phyloP scores from a whole-genome alignment of 2,329 filamentous ascomycete species.

The Calonectria pauciramosa region DNA sequence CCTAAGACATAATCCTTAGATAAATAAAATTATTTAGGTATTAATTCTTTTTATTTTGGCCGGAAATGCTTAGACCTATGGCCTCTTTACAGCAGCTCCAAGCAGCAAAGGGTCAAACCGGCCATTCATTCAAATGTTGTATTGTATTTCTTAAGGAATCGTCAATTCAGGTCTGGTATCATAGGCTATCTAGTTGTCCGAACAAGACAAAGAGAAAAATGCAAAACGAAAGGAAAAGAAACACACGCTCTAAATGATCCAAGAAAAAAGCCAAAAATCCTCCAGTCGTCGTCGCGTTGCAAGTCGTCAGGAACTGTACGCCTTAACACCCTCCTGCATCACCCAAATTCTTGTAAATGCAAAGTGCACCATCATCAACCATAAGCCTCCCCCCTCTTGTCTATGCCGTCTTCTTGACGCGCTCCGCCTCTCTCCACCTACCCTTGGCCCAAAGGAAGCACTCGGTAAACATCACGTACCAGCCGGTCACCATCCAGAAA shows the following conservation, averaged over 20 bases:
- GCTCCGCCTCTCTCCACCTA: constrained; percentile 47
- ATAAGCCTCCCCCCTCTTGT: background rate
- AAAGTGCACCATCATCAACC: constrained; percentile 14
- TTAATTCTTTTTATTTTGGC: background rate
- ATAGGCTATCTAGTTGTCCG: constrained; percentile 26
- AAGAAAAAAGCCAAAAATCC: constrained; percentile 21
- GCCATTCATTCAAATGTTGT: background rate
- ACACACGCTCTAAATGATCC: constrained; percentile 23
- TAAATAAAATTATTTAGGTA: too few relatives aligned
- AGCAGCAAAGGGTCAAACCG: too few relatives aligned
- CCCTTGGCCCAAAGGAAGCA: constrained; percentile 56
- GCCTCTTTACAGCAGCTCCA: too few relatives aligned
- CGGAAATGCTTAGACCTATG: too few relatives aligned
- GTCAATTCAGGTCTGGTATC: constrained; percentile 38
- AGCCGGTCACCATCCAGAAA: constrained; percentile 63
- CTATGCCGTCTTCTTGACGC: constrained; percentile 36
- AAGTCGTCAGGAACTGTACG: constrained; percentile 23
- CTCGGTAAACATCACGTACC: constrained; percentile 65
- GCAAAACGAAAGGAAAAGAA: constrained; percentile 19
- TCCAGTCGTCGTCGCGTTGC: background rate
- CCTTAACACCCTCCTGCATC: constrained; percentile 21
- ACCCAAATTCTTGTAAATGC: constrained; percentile 12
- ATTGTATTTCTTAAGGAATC: constrained; percentile 7
- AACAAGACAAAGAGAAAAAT: constrained; percentile 12
- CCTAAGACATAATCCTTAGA: background rate